A percentile compares a stretch with the other conserved stretches of the same genome.
Evolutionary conservation across 2,329 filamentous ascomycete species (phyloP).

Genomic region (Diplocarpon rosae): DNA sequence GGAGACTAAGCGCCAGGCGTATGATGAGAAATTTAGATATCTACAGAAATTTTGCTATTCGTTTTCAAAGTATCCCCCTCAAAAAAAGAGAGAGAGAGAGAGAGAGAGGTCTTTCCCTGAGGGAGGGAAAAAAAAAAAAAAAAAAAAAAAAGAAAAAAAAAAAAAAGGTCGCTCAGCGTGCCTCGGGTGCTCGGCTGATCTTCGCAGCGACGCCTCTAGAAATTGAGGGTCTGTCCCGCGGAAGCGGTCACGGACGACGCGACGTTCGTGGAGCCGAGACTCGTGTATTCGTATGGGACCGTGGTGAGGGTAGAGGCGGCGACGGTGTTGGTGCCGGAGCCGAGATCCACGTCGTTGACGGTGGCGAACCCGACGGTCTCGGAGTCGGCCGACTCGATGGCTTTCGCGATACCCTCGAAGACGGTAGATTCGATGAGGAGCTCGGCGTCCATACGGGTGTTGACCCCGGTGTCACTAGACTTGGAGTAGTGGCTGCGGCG

Average conservation of each 20-base stretch:
- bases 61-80: no score
- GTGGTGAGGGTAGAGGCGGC: slow-evolving; percentile 38
- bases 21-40: no score
- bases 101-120: no score
- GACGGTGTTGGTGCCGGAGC: slow-evolving; percentile 37
- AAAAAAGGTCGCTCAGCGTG: no score
- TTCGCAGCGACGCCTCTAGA: slow-evolving; percentile 24
- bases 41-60: no score
- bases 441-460: slow-evolving; percentile 45
- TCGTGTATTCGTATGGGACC: slow-evolving; percentile 42
- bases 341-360: slow-evolving; percentile 35
- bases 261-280: slow-evolving; percentile 2
- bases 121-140: no score
- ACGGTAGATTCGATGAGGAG: slow-evolving; percentile 44
- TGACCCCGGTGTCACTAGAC: slow-evolving; percentile 39
- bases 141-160: no score
- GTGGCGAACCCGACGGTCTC: slow-evolving; percentile 32
- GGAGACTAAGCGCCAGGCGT: no score
- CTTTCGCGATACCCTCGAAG: slow-evolving; percentile 35
- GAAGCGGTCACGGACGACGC: slow-evolving; percentile 21
- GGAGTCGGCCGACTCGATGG: slow-evolving; percentile 33
- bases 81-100: no score
- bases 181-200: no score
- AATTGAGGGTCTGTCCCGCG: slow-evolving; percentile 28
- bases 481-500: slow-evolving; percentile 28